Evolutionary conservation across 2,329 filamentous ascomycete species (phyloP).

Genomic region (Colletotrichum ledebouriae): DNA sequence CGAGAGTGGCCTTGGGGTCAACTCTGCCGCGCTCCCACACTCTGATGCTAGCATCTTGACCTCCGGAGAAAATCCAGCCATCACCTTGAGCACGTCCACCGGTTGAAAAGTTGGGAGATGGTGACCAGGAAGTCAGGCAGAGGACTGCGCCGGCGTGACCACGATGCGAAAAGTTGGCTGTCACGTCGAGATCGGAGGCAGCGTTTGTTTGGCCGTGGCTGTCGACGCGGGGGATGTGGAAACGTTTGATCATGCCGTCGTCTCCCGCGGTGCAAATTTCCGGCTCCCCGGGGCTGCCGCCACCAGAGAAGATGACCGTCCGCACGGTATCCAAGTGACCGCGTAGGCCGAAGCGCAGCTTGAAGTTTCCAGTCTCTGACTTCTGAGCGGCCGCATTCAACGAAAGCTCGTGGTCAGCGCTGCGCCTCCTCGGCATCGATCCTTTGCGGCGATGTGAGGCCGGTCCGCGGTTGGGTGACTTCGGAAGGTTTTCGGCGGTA

Average conservation of each 20-base stretch:
- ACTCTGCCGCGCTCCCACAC: conserved; percentile 97
- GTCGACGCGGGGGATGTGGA: conserved; percentile 91
- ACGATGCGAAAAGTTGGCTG: conserved; percentile 93
- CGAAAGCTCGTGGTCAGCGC: conserved; percentile 74
- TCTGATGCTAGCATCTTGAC: conserved; percentile 90
- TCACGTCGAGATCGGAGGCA: conserved; percentile 87
- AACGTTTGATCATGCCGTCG: conserved; percentile 95
- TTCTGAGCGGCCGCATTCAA: conserved; percentile 66
- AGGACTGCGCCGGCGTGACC: conserved; percentile 94
- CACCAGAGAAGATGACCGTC: conserved; percentile 95
- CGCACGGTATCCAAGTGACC: conserved; percentile 95
- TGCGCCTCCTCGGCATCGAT: conserved; percentile 79
- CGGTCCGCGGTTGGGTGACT: conserved; percentile 80
- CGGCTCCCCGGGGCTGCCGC: conserved; percentile 93
- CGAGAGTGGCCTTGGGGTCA: conserved; percentile 93
- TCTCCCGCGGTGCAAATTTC: conserved; percentile 97
- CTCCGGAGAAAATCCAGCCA: conserved; percentile 98
- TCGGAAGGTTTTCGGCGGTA: conserved; percentile 81
- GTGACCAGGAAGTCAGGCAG: conserved; percentile 87
- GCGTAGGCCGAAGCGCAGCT: conserved; percentile 89
- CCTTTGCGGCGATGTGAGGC: conserved; percentile 84
- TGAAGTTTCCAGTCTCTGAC: conserved; percentile 83
- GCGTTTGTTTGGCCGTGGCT: conserved; percentile 61
- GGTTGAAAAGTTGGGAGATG: conserved; percentile 88
- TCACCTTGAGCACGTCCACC: conserved; percentile 90